Evolutionary conservation across 2,329 filamentous ascomycete species (phyloP).

Genomic region (Aspergillus awamori): DNA sequence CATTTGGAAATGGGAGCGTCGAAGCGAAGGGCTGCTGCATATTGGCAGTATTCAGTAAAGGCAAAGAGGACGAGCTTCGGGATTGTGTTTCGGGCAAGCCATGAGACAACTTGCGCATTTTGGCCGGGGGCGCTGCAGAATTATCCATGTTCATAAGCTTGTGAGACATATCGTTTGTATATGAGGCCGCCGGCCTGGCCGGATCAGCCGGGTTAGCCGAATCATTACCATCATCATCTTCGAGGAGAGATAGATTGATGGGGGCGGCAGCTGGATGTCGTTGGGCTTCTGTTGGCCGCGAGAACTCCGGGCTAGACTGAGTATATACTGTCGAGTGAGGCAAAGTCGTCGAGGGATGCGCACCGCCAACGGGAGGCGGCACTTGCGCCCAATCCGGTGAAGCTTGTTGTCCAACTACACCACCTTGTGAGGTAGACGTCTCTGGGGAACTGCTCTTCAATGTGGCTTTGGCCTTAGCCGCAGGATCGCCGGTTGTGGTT

Average conservation of each 20-base stretch:
- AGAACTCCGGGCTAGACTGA: constrained; percentile 57
- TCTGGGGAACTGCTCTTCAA: constrained; percentile 42
- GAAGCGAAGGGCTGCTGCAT: constrained; percentile 58
- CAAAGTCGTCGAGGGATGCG: constrained; percentile 23
- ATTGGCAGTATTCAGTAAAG: constrained; percentile 35
- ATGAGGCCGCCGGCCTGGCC: constrained; percentile 24
- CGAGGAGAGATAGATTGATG: constrained; percentile 59
- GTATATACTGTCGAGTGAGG: constrained; percentile 47
- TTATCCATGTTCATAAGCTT: constrained; percentile 33
- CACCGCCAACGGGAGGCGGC: constrained; percentile 27
- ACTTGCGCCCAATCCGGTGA: constrained; percentile 43
- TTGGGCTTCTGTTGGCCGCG: constrained; percentile 44
- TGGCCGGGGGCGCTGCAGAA: constrained; percentile 37
- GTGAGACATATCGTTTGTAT: constrained; percentile 30
- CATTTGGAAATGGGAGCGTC: constrained; percentile 53
- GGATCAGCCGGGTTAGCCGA: constrained; percentile 32
- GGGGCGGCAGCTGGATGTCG: constrained; percentile 48
- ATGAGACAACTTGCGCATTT: constrained; percentile 43
- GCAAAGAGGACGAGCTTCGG: constrained; percentile 36
- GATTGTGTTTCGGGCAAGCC: constrained; percentile 32
- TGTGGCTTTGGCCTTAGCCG: constrained; percentile 33
- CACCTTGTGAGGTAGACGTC: constrained; percentile 34
- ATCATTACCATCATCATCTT: constrained; percentile 58
- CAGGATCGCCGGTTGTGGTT: constrained; percentile 35
- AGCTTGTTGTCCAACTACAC: constrained; percentile 29